Base-by-base conservation (phyloP, 2,329 filamentous ascomycete species). In the Pseudogymnoascus sp. region DNA sequence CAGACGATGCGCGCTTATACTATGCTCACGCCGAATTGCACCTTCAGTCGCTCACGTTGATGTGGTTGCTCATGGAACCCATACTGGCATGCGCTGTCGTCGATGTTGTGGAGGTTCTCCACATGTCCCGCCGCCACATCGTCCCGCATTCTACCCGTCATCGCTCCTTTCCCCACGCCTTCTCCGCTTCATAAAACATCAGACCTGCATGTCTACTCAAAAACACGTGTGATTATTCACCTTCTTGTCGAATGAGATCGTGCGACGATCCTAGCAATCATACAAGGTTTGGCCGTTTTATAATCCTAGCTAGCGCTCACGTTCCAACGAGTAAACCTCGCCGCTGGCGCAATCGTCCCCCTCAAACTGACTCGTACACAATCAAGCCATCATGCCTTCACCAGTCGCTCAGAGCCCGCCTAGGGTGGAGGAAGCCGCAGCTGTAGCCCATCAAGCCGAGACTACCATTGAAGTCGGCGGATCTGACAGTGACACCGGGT, bases 401-500 rank as follows among this genome's bases (percentile, higher is more conserved):
- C 44, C 44, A 21, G 44, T 16, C 23, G 23, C 44, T 16, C 44
- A 50, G 12, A 50, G 44, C 23, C 44, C 23, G 23, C 44, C 14
- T 11, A 14, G 28, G 14, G 14, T 23, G 44, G 44, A 10, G 44
- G 44, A 50, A 16, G 44, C 44, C 14, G 44, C 28, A 16, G 44
- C 23, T 23, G 44, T 50, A 50, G 23, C 44, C 14, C 44, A 28
- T 28, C 44, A 50, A 28, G 44, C 44, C 10, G 44, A 50, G 44
- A 50, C 44, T 11, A 60, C n/a, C 5, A 60, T 38, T 35, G 35
- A 60, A 50, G 14, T 50, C 4, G 44, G 44, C 8, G 44, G 14
- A 28, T 50, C 44, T 10, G 60, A 62, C 10, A 42, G 38, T 28
- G 60, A 62, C 18, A 62, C 38, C 1, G 60, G 38, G 10, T 66